Base-by-base conservation (phyloP, 352 stramenopile species). In the Globisporangium sylvaticum region DNA sequence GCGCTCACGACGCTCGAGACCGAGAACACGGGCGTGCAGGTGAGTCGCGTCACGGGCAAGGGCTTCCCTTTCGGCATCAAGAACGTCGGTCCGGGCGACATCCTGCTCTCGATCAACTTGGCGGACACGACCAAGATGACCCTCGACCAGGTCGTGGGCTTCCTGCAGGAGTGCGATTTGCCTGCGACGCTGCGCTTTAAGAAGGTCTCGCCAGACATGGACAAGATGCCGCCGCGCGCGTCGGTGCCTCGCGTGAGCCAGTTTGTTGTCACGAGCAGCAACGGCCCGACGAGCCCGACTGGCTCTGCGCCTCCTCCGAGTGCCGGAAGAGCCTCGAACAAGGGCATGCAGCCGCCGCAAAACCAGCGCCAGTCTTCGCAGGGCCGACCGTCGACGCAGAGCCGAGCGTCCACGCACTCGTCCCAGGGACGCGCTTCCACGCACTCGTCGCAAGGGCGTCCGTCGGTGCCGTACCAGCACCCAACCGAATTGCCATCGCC, bases 51-150 rank as follows among this genome's bases (percentile, higher is more conserved):
- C 24, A 95, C 87, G 1, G 87, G 87, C 67, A 95, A 95, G 60
- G 87, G 85, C 29, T 95, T 95, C 68, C 87, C 87, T 12, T 93
- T 94, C 25, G 87, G 87, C 48, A 95, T 95, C 67, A 95, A 95
- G 77, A 95, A 93, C 72, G 87, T 95, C 61, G 85, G 84, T 4
- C 71, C 87, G 7, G 87, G 87, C 32, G 87, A 95, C 56, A 73
- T 92, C 4, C 62, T 95, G 69, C 79, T 95, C 9, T 90, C 84
- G 22, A 93, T 95, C 71, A 95, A 95, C 70, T 73, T 91, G 66
- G 81, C 81, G 39, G 85, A 94, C 69, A 94, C 81, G 29, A 90
- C 87, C 67, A 88, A 84, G 66, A 77, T 92, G 66, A 83, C 74
- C 61, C 73, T 95, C 37, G 83, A 95, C 72, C 78, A 95, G 67